Evolutionary conservation across 805 yeast species (phyloP).

Genomic region (Pichia phayaonensis): DNA sequence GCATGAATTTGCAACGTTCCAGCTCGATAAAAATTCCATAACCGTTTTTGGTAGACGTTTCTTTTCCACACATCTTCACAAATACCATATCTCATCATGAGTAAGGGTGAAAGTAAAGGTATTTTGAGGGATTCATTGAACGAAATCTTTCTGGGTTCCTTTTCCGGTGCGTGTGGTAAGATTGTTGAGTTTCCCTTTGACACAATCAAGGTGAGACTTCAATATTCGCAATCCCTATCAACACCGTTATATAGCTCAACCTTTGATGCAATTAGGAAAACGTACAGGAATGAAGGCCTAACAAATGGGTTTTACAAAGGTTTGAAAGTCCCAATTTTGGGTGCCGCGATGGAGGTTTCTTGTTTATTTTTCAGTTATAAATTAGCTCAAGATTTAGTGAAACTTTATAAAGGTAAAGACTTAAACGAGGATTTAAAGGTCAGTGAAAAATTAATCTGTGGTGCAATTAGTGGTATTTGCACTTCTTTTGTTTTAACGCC

Average conservation of each 20-base stretch:
- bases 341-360: slow-evolving; percentile 88
- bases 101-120: slow-evolving; percentile 6
- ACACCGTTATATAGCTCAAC: slow-evolving; percentile 50
- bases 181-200: slow-evolving; percentile 88
- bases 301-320: slow-evolving; percentile 71
- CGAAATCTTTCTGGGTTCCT: slow-evolving; percentile 43
- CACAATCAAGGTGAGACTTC: slow-evolving; percentile 82
- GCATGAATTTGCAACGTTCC: neutral
- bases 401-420: slow-evolving; percentile 17
- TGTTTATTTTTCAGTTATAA: slow-evolving; percentile 65
- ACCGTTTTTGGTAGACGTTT: too few relatives aligned
- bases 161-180: slow-evolving; percentile 80
- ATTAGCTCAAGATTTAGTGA: slow-evolving; percentile 34
- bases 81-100: neutral
- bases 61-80: too few relatives aligned
- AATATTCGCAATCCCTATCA: slow-evolving; percentile 56
- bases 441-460: slow-evolving; percentile 44
- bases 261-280: slow-evolving; percentile 53
- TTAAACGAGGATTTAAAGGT: slow-evolving; percentile 17
- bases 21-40: neutral
- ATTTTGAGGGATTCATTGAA: slow-evolving; percentile 23
- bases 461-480: slow-evolving; percentile 74
- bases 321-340: slow-evolving; percentile 70
- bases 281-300: slow-evolving; percentile 63
- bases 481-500: slow-evolving; percentile 86